Conservation (phyloP, 768 basidiomycete species). For the Mycena amicta region DNA sequence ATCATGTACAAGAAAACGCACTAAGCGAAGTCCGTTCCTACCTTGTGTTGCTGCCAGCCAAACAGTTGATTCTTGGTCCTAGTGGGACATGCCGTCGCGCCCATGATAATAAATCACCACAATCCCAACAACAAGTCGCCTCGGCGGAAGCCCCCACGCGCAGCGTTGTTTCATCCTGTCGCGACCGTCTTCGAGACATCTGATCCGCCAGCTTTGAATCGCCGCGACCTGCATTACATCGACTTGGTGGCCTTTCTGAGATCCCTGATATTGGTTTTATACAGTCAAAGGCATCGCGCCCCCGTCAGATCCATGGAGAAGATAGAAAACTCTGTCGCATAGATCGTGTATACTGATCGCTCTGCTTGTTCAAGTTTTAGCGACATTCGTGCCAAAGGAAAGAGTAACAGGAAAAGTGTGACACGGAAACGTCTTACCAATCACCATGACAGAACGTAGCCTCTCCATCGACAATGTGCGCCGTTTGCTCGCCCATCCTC, state of each 20-base stretch:
- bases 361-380: constrained; percentile 31
- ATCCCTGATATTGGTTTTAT: constrained; percentile 43
- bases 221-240: constrained; percentile 43
- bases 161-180: constrained; percentile 36
- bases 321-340: too few relatives aligned
- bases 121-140: constrained; percentile 47
- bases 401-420: too few relatives aligned
- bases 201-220: constrained; percentile 50
- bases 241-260: constrained; percentile 52
- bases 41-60: constrained; percentile 37
- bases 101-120: too few relatives aligned
- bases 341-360: too few relatives aligned
- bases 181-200: constrained; percentile 55
- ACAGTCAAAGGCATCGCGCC: background rate
- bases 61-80: too few relatives aligned
- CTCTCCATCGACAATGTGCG: constrained; percentile 64
- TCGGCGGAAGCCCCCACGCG: constrained; percentile 43
- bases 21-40: constrained; percentile 77
- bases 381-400: too few relatives aligned
- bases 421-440: constrained; percentile 6
- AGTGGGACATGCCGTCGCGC: constrained; percentile 54
- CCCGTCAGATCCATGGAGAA: background rate
- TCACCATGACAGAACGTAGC: constrained; percentile 55
- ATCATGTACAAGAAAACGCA: constrained; percentile 98
- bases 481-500: background rate